Percentiles rank a stretch among this genome's conserved stretches.
Conservation (phyloP, 2,329 filamentous ascomycete species). For the Polytolypa hystricis region DNA sequence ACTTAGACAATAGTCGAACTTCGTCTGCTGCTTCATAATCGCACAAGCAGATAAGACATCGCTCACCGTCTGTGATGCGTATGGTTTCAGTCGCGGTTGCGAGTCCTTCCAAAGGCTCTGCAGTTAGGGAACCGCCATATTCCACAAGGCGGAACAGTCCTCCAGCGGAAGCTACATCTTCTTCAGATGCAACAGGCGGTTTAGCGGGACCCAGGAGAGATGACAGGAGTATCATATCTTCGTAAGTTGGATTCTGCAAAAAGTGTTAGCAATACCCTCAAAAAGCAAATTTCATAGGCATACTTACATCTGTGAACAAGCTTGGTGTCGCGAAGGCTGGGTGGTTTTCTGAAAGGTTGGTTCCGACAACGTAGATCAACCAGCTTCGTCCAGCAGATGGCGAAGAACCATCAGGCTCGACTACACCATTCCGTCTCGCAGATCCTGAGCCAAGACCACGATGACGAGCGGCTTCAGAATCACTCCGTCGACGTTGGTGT, state of each 20-base stretch:
- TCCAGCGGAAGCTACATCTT: conserved; percentile 52
- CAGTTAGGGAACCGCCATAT: conserved; percentile 33
- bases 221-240: conserved; percentile 60
- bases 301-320: conserved; percentile 54
- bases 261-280: conserved; percentile 9
- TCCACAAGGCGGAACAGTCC: conserved; percentile 47
- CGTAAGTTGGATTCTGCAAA: conserved; percentile 50
- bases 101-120: conserved; percentile 37
- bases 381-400: conserved; percentile 50
- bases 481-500: conserved; percentile 45
- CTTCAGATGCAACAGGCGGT: conserved; percentile 54
- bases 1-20: conserved; percentile 50
- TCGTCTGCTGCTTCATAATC: conserved; percentile 55
- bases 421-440: conserved; percentile 52
- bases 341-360: conserved; percentile 59
- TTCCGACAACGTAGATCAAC: conserved; percentile 62
- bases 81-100: conserved; percentile 25
- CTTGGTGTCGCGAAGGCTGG: conserved; percentile 59
- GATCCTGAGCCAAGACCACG: conserved; percentile 50
- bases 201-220: conserved; percentile 57
- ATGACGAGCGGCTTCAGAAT: conserved; percentile 47
- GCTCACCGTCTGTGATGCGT: conserved; percentile 37
- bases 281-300: conserved; percentile 1
- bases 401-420: conserved; percentile 44
- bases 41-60: conserved; percentile 56